Percentiles rank a stretch among this genome's conserved stretches.
Evolutionary conservation across 768 basidiomycete species (phyloP).

Genomic region (Leccinum barrowsii): DNA sequence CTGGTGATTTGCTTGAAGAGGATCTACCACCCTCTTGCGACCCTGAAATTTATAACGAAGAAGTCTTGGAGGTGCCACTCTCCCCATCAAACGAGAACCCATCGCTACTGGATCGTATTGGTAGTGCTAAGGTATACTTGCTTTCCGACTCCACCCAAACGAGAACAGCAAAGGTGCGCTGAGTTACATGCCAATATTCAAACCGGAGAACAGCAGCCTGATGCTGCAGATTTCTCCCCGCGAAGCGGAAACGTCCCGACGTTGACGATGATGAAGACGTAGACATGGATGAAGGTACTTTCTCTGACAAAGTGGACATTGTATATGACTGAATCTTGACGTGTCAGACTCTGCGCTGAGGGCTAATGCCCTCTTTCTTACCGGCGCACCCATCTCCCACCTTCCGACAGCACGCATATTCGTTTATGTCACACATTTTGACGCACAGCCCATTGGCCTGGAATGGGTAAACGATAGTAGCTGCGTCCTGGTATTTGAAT

Average conservation of each 20-base stretch:
- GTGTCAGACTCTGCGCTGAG: constrained; percentile 47
- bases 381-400: constrained; percentile 67
- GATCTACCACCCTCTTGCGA: constrained; percentile 47
- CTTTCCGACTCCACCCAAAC: constrained; percentile 63
- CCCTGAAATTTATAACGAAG: constrained; percentile 53
- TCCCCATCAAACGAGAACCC: constrained; percentile 29
- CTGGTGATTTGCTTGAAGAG: constrained; percentile 32
- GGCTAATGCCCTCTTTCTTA: constrained; percentile 67
- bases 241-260: constrained; percentile 48
- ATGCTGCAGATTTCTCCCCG: constrained; percentile 35
- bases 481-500: constrained; percentile 72
- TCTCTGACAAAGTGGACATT: constrained; percentile 13
- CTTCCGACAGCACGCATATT: constrained; percentile 76
- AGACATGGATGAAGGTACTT: constrained; percentile 32
- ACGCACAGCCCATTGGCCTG: constrained; percentile 66
- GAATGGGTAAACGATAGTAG: constrained; percentile 88
- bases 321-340: neutral
- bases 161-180: constrained; percentile 71
- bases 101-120: constrained; percentile 61
- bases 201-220: constrained; percentile 39
- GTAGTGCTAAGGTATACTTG: constrained; percentile 71
- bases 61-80: constrained; percentile 35
- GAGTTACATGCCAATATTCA: constrained; percentile 36
- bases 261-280: constrained; percentile 35
- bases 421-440: constrained; percentile 78